A percentile compares a stretch with the other conserved stretches of the same genome.
Conservation (phyloP, 495 filamentous ascomycete species). For the Cryomyces minteri region DNA sequence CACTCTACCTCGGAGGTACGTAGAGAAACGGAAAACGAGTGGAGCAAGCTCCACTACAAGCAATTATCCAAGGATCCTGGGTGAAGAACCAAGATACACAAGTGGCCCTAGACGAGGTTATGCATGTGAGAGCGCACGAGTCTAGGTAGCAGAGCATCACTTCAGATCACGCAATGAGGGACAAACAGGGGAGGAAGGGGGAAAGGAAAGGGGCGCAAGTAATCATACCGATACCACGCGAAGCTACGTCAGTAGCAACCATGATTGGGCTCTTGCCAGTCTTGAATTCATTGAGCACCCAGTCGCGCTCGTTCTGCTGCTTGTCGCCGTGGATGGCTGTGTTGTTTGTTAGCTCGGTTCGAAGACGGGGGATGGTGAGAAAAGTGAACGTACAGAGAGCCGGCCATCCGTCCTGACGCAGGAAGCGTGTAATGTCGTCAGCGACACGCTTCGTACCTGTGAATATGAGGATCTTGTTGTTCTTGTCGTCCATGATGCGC, state of each 20-base stretch:
- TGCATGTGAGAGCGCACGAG: slow-evolving; percentile 57
- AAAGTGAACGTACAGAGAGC: slow-evolving; percentile 60
- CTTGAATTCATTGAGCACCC: slow-evolving; percentile 99
- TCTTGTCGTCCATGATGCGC: slow-evolving; percentile 90
- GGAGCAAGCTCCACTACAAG: slow-evolving; percentile 58
- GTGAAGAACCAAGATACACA: slow-evolving; percentile 59
- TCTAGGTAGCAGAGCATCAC: slow-evolving; percentile 83
- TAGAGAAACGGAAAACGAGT: slow-evolving; percentile 53
- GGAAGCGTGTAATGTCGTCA: slow-evolving; percentile 95
- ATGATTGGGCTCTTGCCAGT: slow-evolving; percentile 88
- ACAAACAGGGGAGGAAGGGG: slow-evolving; percentile 36
- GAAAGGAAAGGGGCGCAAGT: slow-evolving; percentile 24
- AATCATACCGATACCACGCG: slow-evolving; percentile 99
- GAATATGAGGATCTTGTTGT: slow-evolving; percentile 89
- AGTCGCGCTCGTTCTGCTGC: slow-evolving; percentile 98
- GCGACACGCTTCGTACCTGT: slow-evolving; percentile 97
- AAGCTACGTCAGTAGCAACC: slow-evolving; percentile 97
- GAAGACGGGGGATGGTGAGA: not conserved
- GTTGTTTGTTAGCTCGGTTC: slow-evolving; percentile 25
- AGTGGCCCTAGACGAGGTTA: slow-evolving; percentile 71
- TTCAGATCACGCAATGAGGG: slow-evolving; percentile 22
- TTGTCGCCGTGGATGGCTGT: slow-evolving; percentile 97
- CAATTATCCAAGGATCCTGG: slow-evolving; percentile 70
- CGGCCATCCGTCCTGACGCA: slow-evolving; percentile 97
- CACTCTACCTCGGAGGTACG: slow-evolving; percentile 54